These are phyloP conservation scores for Asterochloris sp. DNA, from an alignment of 139 green algal species.

Conservation along the genomic window DNA sequence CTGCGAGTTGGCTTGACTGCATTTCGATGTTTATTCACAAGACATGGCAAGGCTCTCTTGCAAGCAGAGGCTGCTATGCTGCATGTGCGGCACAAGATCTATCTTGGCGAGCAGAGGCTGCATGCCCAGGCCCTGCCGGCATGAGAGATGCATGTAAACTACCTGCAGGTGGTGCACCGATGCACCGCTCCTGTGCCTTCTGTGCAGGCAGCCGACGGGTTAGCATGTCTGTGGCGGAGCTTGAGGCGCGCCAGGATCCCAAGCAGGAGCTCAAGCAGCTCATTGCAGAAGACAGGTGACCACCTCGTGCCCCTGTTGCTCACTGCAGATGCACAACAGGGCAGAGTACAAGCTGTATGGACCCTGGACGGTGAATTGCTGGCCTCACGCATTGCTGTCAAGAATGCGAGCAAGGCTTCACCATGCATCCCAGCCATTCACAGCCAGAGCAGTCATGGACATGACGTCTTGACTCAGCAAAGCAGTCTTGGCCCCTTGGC, in stretches of 20 bases:
- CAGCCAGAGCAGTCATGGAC: not conserved
- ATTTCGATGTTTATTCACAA: not conserved
- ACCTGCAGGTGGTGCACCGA: not conserved
- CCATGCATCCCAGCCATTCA: not conserved
- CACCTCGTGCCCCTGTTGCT: not conserved
- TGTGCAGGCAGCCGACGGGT: not conserved
- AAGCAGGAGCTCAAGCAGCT: slow-evolving; percentile 34
- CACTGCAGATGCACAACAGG: not conserved
- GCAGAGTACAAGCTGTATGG: not conserved
- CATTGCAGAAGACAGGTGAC: slow-evolving; percentile 7
- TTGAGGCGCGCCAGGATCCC: slow-evolving; percentile 42
- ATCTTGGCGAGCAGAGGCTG: not conserved
- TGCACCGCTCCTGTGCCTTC: not conserved
- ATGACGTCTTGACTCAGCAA: not conserved
- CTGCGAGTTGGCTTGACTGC: not conserved
- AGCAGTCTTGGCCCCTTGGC: not conserved
- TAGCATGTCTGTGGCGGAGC: slow-evolving; percentile 26
- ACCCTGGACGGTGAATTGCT: not conserved
- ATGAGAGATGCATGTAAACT: not conserved
- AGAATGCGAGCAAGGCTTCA: not conserved
- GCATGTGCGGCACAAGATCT: not conserved
- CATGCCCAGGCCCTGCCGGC: not conserved
- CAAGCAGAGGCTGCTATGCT: not conserved
- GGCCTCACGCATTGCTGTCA: not conserved
- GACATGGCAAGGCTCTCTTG: not conserved